Evolutionary conservation across 345 rosid genomes (phyloP).

Genomic region (Pelargonium nanum): DNA sequence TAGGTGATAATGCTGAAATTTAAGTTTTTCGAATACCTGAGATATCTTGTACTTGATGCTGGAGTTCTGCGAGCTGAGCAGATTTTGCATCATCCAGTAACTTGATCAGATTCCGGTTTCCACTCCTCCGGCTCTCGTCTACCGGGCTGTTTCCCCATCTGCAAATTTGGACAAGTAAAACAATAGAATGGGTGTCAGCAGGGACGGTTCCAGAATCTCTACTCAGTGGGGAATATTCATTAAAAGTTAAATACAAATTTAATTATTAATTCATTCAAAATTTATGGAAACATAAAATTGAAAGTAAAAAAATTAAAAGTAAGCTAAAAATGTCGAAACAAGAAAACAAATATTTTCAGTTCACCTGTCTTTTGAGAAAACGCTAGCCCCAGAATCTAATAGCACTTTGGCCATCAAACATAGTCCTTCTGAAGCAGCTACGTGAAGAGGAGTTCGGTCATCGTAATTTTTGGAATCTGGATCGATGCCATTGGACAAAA

Average conservation of each 20-base stretch:
- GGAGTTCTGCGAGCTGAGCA: slow-evolving; percentile 28
- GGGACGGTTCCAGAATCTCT: too few relatives aligned
- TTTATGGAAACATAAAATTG: not conserved
- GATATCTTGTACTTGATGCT: slow-evolving; percentile 20
- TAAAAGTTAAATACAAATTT: too few relatives aligned
- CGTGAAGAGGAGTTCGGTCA: slow-evolving; percentile 83
- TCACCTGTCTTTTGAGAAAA: slow-evolving; percentile 73
- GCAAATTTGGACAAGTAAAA: slow-evolving; percentile 6
- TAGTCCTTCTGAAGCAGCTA: slow-evolving; percentile 85
- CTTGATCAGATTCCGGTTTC: slow-evolving; percentile 74
- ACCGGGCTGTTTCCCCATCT: slow-evolving; percentile 91
- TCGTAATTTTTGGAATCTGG: slow-evolving; percentile 86
- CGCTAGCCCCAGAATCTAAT: slow-evolving; percentile 75
- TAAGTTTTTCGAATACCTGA: slow-evolving; percentile 34
- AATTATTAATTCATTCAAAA: too few relatives aligned
- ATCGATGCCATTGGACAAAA: slow-evolving; percentile 58
- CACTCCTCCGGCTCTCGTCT: slow-evolving; percentile 57
- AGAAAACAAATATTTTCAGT: not conserved
- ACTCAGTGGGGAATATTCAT: too few relatives aligned
- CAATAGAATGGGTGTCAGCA: not conserved
- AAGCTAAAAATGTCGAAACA: not conserved
- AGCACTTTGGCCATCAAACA: slow-evolving; percentile 63
- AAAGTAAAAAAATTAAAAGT: slow-evolving; percentile 2
- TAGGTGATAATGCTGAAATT: not conserved
- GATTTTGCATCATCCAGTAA: slow-evolving; percentile 61